These are phyloP conservation scores for Aspergillus sclerotiicarbonarius DNA, from an alignment of 495 filamentous ascomycete genomes.

Conservation along the genomic window DNA sequence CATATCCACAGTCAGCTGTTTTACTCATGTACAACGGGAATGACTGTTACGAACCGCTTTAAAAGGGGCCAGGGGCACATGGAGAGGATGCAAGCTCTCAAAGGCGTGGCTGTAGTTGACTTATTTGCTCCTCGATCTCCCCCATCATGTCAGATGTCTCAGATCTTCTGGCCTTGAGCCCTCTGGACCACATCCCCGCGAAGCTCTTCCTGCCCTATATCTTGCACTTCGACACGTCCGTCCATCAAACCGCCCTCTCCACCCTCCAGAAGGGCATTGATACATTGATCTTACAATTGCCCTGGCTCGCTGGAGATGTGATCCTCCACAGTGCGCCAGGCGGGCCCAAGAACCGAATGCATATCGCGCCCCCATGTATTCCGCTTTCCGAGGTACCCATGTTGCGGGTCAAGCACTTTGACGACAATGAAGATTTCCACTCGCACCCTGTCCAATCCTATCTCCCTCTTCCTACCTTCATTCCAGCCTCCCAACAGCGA, in stretches of 20 bases:
- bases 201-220: constrained; percentile 9
- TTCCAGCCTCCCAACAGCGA: constrained; percentile 8
- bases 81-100: no score
- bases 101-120: no score
- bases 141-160: not conserved
- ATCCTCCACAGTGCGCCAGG: not conserved
- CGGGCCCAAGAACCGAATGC: not conserved
- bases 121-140: not conserved
- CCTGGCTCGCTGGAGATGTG: constrained; percentile 10
- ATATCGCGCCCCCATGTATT: not conserved
- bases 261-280: constrained; percentile 4
- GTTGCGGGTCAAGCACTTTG: constrained; percentile 7
- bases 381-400: not conserved
- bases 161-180: constrained; percentile 2
- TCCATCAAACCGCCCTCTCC: not conserved
- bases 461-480: constrained; percentile 7
- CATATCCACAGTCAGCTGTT: no score
- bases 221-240: constrained; percentile 3
- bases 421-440: constrained; percentile 1
- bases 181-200: constrained; percentile 6
- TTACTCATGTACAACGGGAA: no score
- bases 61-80: no score
- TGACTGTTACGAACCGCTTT: no score
- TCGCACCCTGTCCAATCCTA: not conserved
- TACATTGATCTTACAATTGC: not conserved